Evolutionary conservation across 345 rosid species (phyloP), one percentile per base, ranked within the genome.

Genomic region (Isatis tinctoria): DNA sequence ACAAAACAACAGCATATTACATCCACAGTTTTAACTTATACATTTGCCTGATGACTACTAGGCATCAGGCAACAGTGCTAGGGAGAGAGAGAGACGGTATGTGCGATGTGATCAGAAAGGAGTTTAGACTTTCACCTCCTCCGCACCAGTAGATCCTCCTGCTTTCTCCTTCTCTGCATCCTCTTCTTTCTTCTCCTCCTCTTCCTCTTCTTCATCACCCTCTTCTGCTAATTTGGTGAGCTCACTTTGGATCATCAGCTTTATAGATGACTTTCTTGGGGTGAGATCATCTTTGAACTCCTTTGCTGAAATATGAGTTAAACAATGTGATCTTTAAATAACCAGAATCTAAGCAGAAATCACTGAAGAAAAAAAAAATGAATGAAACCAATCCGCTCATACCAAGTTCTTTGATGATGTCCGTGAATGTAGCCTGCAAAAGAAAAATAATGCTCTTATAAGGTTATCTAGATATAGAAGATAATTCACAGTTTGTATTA

Each of bases 341-440:
- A 22, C 24, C 2, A 22, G 24, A 22, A 22, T 5, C 32, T 30
- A 14, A 60, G 68, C 53, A 75, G 14, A 44, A 33, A 69, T 6
- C 41, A 13, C 35, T 53, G 8, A 53, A 61, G 11, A 53, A 44
- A 62, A 53, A 53, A 44, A 62, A 53, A 12, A 44, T 35, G 33
- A 35, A 16, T 36, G 49, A 62, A 53, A 53, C 41, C 18, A 52
- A 43, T 68, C 35, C 43, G 70, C 17, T 35, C 79, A 74, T 92
- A 94, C 98, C 97, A 7, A 94, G 97, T 77, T 53, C 76, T 81
- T 87, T 94, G 74, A 94, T 80, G 81, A 94, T 91, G 83, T 94
- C 98, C 0, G 96, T 90, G 83, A 94, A 92, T 24, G 98, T 94
- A 69, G 98, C 97, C 98, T 94, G 92, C 86, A 90, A 59, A 82